Conservation (phyloP, 192 early-diverging fungal species). For the Gorgonomyces haynaldii region DNA sequence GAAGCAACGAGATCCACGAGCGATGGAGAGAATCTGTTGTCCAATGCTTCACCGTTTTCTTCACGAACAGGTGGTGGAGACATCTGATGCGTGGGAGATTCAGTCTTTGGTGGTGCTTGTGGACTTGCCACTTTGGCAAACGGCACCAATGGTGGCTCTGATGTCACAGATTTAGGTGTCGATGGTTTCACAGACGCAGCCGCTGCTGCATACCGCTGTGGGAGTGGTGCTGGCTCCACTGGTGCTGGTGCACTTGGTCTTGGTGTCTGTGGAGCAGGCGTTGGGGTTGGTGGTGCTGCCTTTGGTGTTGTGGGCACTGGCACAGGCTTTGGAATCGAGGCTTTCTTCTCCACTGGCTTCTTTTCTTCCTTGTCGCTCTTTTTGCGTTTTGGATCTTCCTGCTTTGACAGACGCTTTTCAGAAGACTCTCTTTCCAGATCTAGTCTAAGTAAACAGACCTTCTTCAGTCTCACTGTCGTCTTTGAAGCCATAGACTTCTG, state of each 20-base stretch:
- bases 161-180: constrained; percentile 9
- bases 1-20: constrained; percentile 56
- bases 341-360: not conserved
- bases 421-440: no score
- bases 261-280: constrained; percentile 1
- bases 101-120: constrained; percentile 8
- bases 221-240: constrained; percentile 14
- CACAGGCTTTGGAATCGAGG: not conserved
- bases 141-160: constrained; percentile 16
- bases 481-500: constrained; percentile 70
- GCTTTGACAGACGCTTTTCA: constrained; percentile 9
- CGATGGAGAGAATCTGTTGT: constrained; percentile 48
- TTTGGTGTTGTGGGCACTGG: constrained; percentile 5
- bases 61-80: no score
- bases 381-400: not conserved
- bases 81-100: not conserved
- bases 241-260: constrained; percentile 8
- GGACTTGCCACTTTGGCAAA: constrained; percentile 12
- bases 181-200: constrained; percentile 21
- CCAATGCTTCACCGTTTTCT: no score
- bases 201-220: constrained; percentile 11
- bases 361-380: constrained; percentile 1
- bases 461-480: constrained; percentile 53
- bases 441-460: no score
- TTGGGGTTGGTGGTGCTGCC: constrained; percentile 1